Evolutionary conservation across 495 filamentous ascomycete species (phyloP), one percentile per base, ranked within the genome.

Genomic region (Podospora conica): DNA sequence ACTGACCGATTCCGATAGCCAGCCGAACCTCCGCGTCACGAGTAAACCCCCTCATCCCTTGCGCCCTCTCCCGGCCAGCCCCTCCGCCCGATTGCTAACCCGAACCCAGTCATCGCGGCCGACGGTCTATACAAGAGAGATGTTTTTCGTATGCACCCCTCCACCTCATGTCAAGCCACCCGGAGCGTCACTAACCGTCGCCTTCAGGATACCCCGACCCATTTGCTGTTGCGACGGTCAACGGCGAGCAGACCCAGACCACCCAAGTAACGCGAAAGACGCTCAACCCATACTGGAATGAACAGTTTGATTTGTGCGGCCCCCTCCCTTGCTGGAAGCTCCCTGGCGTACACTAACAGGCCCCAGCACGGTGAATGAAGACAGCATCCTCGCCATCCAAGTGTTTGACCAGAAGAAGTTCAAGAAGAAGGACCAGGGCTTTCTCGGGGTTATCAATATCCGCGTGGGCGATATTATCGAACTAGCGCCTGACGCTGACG

Each of bases 341-440:
- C 58, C 58, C 61, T 63, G 40, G 5, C 15, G 40, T n/a, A n/a
- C 8, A 48, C 74, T 77, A 58, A 77, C 71, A 61, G 60, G 60
- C 64, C 69, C 12, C 75, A 97, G 93, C 80, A 83, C 83, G 77
- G 94, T 90, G 64, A 91, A 87, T 58, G 95, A 98, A 73, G 93
- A 96, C 70, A 96, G 92, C 74, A 97, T 98, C 70, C 85, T 98
- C 22, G 93, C 94, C 21, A 92, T 98, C 54, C 95, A 98, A 76
- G 96, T 98, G 57, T 98, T 98, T 73, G 95, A 98, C 76, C 95
- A 98, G 77, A 98, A 97, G 83, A 98, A 98, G 78, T 98, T 98
- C 82, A 98, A 98, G 82, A 98, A 98, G 85, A 98, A 98, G 91
- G 95, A 98, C 72, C 95, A 98, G 76, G 95, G 95, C 1, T 98